Conservation (phyloP, 192 early-diverging fungal genomes). For the Cladochytrium replicatum region DNA sequence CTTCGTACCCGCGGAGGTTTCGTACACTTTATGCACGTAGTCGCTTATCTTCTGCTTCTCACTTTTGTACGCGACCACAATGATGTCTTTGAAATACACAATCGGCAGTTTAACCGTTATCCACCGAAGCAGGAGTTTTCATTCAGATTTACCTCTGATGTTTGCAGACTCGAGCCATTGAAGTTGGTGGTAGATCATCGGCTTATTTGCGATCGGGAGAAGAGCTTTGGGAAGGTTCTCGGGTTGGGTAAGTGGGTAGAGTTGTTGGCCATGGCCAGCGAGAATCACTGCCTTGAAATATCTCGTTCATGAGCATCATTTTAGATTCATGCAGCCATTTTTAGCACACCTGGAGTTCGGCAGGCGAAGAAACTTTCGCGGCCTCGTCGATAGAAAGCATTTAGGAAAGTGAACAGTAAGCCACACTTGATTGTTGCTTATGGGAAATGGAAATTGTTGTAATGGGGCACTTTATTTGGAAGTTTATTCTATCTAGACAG, state of each 20-base stretch:
- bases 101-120: background rate
- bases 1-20: constrained; percentile 46
- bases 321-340: too few relatives aligned
- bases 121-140: too few relatives aligned
- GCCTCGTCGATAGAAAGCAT: too few relatives aligned
- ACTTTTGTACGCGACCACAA: constrained; percentile 56
- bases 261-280: constrained; percentile 9
- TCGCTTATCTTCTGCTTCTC: constrained; percentile 60
- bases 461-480: too few relatives aligned
- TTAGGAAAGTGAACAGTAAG: too few relatives aligned
- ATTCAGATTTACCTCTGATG: constrained; percentile 39
- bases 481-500: too few relatives aligned
- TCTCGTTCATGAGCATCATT: too few relatives aligned
- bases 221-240: constrained; percentile 85
- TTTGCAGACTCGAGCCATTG: constrained; percentile 88
- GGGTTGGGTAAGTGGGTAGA: constrained; percentile 57
- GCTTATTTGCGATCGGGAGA: constrained; percentile 87
- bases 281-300: constrained; percentile 12
- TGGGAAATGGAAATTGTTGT: too few relatives aligned
- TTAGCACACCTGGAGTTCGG: too few relatives aligned
- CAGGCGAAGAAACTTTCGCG: too few relatives aligned
- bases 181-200: constrained; percentile 87
- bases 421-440: too few relatives aligned
- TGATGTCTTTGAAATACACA: constrained; percentile 56
- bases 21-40: constrained; percentile 56